Percentiles rank a stretch among this genome's conserved stretches.
Conservation (phyloP, 2,329 filamentous ascomycete species). For the Monilinia laxa region DNA sequence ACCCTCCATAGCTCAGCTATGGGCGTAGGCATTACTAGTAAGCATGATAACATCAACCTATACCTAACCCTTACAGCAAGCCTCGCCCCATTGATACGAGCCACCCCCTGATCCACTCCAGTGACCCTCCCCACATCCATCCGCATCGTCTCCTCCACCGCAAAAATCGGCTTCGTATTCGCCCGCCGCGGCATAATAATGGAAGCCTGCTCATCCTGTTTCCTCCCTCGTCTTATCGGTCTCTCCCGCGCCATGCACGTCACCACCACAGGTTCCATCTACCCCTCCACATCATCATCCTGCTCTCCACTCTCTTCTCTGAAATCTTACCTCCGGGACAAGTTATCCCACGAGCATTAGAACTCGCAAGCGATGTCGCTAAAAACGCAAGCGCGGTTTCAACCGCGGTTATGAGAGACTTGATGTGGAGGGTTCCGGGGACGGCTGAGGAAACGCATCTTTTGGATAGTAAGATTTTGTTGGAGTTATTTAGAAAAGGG, state of each 20-base stretch:
- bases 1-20: constrained; percentile 1
- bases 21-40: constrained; percentile 16
- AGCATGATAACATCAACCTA: not conserved
- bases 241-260: constrained; percentile 62
- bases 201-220: constrained; percentile 71
- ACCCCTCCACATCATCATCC: constrained; percentile 50
- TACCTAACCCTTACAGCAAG: not conserved
- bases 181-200: constrained; percentile 66
- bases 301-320: constrained; percentile 63
- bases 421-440: constrained; percentile 62
- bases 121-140: constrained; percentile 58
- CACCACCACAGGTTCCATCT: constrained; percentile 65
- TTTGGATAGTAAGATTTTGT: constrained; percentile 64
- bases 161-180: constrained; percentile 75
- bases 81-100: no score
- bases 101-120: constrained; percentile 32
- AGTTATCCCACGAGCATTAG: constrained; percentile 64
- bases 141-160: constrained; percentile 53
- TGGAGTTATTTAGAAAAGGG: constrained; percentile 54
- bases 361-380: constrained; percentile 65
- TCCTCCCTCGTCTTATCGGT: constrained; percentile 69
- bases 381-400: constrained; percentile 64
- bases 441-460: constrained; percentile 69
- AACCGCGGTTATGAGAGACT: constrained; percentile 65
- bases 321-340: constrained; percentile 60